These are phyloP conservation scores for Coniferiporia weirii DNA, from an alignment of 1,284 basidiomycete species.

Conservation along the genomic window DNA sequence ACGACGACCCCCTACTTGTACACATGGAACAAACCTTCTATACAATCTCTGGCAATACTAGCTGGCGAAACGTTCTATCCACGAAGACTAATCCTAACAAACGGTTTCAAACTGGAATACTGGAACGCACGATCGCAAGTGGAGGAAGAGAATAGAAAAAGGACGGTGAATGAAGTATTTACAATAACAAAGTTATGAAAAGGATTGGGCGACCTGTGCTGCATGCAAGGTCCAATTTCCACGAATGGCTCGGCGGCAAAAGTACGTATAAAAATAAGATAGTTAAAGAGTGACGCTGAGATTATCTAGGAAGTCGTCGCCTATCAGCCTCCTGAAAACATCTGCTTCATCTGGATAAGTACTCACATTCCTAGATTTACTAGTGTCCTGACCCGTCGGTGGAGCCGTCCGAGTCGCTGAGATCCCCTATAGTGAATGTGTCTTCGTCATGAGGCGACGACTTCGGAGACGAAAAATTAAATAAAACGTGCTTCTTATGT, in stretches of 20 bases:
- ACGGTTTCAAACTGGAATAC: background rate
- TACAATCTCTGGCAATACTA: background rate
- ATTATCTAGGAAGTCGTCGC: background rate
- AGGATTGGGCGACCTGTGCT: background rate
- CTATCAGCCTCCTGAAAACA: background rate
- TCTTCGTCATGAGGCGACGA: background rate
- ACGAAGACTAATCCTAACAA: background rate
- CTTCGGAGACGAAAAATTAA: slow-evolving; percentile 2
- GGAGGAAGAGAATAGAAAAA: background rate
- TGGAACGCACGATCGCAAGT: background rate
- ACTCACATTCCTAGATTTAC: background rate
- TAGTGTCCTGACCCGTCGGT: background rate
- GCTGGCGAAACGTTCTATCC: background rate
- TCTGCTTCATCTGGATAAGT: background rate
- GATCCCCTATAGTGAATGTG: slow-evolving; percentile 11
- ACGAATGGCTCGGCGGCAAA: background rate
- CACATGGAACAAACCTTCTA: too few species aligned
- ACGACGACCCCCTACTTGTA: too few species aligned
- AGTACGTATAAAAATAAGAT: background rate
- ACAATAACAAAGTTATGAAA: too few species aligned
- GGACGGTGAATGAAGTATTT: background rate
- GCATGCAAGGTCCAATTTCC: background rate
- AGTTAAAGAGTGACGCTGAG: background rate
- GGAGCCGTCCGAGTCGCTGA: slow-evolving; percentile 7
- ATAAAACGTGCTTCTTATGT: background rate